Evolutionary conservation across 164 flowering plant species (phyloP).

Genomic region (Cinnamomum chago): DNA sequence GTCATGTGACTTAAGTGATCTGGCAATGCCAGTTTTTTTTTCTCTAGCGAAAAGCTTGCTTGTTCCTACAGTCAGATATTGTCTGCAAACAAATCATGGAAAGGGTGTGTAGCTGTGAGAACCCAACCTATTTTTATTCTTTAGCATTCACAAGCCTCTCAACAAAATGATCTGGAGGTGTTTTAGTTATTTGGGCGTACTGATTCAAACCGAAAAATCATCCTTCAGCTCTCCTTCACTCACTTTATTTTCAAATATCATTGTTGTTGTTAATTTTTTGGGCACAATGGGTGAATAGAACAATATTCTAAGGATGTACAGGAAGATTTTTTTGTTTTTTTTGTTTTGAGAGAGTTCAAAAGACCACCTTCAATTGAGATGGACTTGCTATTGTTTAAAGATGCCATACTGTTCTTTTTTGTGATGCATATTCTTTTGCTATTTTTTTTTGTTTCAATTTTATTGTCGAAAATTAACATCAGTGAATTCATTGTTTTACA

Average conservation of each 20-base stretch:
- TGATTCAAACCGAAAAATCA: too few species aligned
- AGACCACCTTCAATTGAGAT: too few species aligned
- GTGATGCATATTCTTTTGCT: too few species aligned
- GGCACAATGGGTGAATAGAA: neutral
- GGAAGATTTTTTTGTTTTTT: neutral
- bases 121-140: neutral
- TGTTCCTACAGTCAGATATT: neutral
- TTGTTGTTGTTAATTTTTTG: neutral
- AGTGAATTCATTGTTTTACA: too few species aligned
- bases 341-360: too few species aligned
- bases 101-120: neutral
- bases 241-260: neutral
- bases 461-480: too few species aligned
- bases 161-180: neutral
- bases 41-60: neutral
- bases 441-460: too few species aligned
- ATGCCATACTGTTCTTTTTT: too few species aligned
- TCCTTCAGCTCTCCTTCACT: neutral
- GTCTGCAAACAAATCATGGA: neutral
- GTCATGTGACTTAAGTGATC: neutral
- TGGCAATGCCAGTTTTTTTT: neutral
- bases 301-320: neutral
- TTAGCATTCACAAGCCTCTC: neutral
- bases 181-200: neutral
- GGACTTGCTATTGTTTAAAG: too few species aligned